Base-by-base conservation (phyloP, 2,329 filamentous ascomycete species). In the Fusarium sp. region DNA sequence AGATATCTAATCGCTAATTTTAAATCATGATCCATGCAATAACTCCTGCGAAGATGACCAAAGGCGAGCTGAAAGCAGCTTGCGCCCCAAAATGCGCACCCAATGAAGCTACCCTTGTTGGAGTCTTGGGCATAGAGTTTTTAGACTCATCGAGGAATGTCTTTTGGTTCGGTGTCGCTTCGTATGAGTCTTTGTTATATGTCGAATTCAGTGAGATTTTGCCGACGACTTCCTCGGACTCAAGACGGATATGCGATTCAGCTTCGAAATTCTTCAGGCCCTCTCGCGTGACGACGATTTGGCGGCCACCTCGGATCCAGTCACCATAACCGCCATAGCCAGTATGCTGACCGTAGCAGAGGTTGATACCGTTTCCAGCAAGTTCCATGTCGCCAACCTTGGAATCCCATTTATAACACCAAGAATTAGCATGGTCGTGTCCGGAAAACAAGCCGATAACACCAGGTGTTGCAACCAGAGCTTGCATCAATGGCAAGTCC, bases 281-380 rank as follows among this genome's bases (percentile, higher is more conserved):
- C 1, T 79, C 74, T 39, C 85, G 79, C 3, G 82, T 78, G 3
- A 91, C 66, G 3, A 82, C 68, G n/a, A 91, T 78, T 68, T 90
- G 86, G 0, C 89, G 81, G 3, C 84, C 83, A 1, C 90, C 91
- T 1, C 90, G 84, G 10, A 85, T 85, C 86, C 86, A 91, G 48
- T 82, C 81, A 0, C 89, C 88, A 67, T 93, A 92, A 0, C 91
- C 91, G 2, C 90, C 91, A 58, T 92, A 92, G 1, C 91, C 91
- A 0, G 88, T 85, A 67, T 91, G 90, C 69, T 91, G 87, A 3
- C 89, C 88, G 73, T 90, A 92, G 70, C 84, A 86, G 9, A 86
- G 68, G 55, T 83, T 81, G 42, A 82, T 74, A 1, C 83, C 83
- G 53, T 82, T 84, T 1, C 83, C 85, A 0, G 68, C 28, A 4